Base-by-base conservation (phyloP, 1,284 basidiomycete species). In the Puccinia polysora region DNA sequence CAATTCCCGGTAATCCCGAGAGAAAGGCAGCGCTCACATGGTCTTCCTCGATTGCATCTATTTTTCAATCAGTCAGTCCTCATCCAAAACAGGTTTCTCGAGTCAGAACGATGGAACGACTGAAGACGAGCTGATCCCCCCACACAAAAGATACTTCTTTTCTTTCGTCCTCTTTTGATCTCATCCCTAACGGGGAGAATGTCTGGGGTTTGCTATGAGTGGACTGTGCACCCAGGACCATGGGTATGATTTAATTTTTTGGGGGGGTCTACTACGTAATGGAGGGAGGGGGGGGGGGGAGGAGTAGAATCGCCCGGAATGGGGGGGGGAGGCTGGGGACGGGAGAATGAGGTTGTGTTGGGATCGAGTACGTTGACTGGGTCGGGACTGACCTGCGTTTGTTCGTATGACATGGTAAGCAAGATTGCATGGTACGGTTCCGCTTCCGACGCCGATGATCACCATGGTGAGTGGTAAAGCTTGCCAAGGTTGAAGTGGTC, bases 351-450 rank as follows among this genome's bases (percentile, higher is more conserved):
- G 6, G 34, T 18, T 15, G 20, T 30, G 34, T n/a, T n/a, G n/a
- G 8, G 7, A 10, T 53, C 12, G 50, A 53, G 23, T 6, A 55
- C 15, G 32, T 6, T 28, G 18, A 49, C n/a, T n/a, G n/a, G n/a
- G n/a, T n/a, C 3, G 28, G 32, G 32, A 67, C 84, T 74, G 74
- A 90, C 90, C 91, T 93, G 77, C 90, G 84, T 82, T 93, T 93
- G 70, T 91, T 91, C 60, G 90, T 91, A 80, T 93, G 91, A 81
- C 90, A 94, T 77, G 92, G 91, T 71, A 94, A 84, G 79, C 90
- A 94, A 25, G 85, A 86, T 82, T 91, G 88, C 6, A 90, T 92
- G 47, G 90, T 91, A 78, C 91, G 84, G 82, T 94, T 93, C 77
- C 90, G 85, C 78, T 90, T 84, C 73, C 84, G 80, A 75, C 84